phyloP scores from a whole-genome alignment of 2,329 filamentous ascomycete species.

The Coniochaeta ligniaria region DNA sequence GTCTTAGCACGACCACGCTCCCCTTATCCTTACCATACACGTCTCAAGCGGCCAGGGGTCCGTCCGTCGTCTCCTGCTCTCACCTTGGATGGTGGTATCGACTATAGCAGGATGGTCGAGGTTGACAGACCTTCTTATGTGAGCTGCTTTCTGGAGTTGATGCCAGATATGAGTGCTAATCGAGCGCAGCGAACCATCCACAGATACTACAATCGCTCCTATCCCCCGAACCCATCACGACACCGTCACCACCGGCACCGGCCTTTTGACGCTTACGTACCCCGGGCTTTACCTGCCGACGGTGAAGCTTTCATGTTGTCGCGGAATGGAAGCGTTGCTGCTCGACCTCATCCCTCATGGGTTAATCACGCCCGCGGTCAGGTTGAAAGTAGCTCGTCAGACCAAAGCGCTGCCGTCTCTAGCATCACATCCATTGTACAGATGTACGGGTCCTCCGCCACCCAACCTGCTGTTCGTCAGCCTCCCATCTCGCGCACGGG shows the following conservation, averaged over 20 bases:
- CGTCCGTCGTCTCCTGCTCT: constrained; percentile 41
- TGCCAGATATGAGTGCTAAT: neutral
- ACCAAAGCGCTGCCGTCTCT: constrained; percentile 32
- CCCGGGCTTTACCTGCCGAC: neutral
- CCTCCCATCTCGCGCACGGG: constrained; percentile 16
- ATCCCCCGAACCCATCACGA: constrained; percentile 25
- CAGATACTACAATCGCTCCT: constrained; percentile 31
- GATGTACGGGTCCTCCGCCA: constrained; percentile 31
- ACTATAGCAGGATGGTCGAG: constrained; percentile 43
- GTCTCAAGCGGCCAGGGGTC: constrained; percentile 46
- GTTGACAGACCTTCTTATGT: constrained; percentile 41
- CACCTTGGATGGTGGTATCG: constrained; percentile 37
- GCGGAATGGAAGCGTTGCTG: neutral
- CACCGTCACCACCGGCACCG: constrained; percentile 13
- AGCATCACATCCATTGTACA: constrained; percentile 44
- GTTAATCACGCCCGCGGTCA: constrained; percentile 21
- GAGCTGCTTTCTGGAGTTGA: constrained; percentile 11
- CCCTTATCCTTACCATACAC: constrained; percentile 51
- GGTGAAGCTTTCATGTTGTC: neutral
- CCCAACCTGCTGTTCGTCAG: constrained; percentile 8
- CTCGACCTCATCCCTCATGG: constrained; percentile 20
- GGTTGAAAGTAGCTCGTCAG: constrained; percentile 25
- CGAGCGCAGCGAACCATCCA: constrained; percentile 34
- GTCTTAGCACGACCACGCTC: constrained; percentile 46
- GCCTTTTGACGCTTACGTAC: neutral